Evolutionary conservation across 2,329 filamentous ascomycete genomes (phyloP).

Genomic region (Cadophora malorum): DNA sequence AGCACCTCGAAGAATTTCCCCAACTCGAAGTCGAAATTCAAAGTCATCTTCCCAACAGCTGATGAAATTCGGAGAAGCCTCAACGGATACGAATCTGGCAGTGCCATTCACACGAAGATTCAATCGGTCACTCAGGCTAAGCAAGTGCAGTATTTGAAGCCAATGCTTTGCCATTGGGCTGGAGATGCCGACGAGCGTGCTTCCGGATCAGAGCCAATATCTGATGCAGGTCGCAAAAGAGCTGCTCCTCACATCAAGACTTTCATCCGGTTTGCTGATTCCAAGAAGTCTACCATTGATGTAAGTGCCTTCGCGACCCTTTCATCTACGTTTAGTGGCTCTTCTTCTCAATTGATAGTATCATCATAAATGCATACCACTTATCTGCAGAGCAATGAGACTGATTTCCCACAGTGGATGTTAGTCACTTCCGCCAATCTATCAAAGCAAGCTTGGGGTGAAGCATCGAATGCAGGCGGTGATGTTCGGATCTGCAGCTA

Average conservation of each 20-base stretch:
- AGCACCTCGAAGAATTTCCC: conserved; percentile 42
- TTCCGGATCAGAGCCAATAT: conserved; percentile 31
- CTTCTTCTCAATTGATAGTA: too few species aligned
- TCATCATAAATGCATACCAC: too few species aligned
- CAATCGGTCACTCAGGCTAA: conserved; percentile 73
- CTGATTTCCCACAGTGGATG: conserved; percentile 62
- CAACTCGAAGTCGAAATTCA: conserved; percentile 58
- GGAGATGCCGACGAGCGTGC: conserved; percentile 54
- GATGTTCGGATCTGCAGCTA: conserved; percentile 79
- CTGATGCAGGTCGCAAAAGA: conserved; percentile 65
- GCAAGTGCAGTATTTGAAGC: conserved; percentile 75
- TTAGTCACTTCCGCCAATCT: conserved; percentile 90
- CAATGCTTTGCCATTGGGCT: conserved; percentile 78
- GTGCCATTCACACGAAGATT: conserved; percentile 82
- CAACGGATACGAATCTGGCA: conserved; percentile 79
- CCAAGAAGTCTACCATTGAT: conserved; percentile 22
- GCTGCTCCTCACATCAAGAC: conserved; percentile 92
- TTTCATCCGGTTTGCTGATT: conserved; percentile 69
- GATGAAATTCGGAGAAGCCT: conserved; percentile 78
- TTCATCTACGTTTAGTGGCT: too few species aligned
- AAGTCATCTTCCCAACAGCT: conserved; percentile 80
- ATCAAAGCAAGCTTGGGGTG: conserved; percentile 89
- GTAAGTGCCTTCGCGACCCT: conserved; percentile 1
- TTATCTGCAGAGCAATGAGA: too few species aligned
- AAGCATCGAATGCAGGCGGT: conserved; percentile 59